These are phyloP conservation scores for Ceratocystis destructans DNA, from an alignment of 2,329 filamentous ascomycete genomes.

Conservation along the genomic window DNA sequence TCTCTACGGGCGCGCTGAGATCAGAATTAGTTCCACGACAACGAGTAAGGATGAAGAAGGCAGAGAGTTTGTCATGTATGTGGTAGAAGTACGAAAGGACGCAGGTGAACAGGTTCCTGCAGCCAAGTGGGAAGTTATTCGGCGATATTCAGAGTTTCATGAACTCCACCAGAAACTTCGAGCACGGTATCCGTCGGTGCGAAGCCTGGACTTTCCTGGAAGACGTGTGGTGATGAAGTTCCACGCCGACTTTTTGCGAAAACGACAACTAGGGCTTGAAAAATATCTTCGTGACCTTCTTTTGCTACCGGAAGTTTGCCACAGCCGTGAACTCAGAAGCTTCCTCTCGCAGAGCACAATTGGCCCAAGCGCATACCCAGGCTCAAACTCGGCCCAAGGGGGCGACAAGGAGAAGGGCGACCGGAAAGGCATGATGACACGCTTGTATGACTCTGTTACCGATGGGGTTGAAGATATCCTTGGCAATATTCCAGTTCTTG, in stretches of 20 bases:
- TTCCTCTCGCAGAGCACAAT: conserved; percentile 85
- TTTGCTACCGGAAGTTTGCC: conserved; percentile 80
- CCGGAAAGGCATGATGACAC: conserved; percentile 78
- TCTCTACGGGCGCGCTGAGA: conserved; percentile 77
- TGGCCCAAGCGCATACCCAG: conserved; percentile 30
- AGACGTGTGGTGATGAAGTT: conserved; percentile 91
- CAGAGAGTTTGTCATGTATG: conserved; percentile 83
- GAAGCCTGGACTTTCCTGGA: conserved; percentile 80
- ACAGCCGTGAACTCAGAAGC: conserved; percentile 77
- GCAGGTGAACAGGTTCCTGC: conserved; percentile 93
- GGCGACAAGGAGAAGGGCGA: conserved; percentile 37
- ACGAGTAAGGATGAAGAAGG: conserved; percentile 86
- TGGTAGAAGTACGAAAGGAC: conserved; percentile 79
- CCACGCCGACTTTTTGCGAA: conserved; percentile 88
- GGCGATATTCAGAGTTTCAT: conserved; percentile 92
- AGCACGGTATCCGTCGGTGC: conserved; percentile 71
- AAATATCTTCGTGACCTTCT: conserved; percentile 72
- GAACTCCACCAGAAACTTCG: conserved; percentile 85
- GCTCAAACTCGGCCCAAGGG: conserved; percentile 29
- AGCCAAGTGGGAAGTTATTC: conserved; percentile 85
- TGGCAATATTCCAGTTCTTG: conserved; percentile 87
- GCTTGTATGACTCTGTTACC: conserved; percentile 90
- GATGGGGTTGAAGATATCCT: conserved; percentile 98
- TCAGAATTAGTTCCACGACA: conserved; percentile 85
- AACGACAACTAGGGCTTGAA: conserved; percentile 70